Percentiles rank a stretch among this genome's conserved stretches.
Evolutionary conservation across 1,139 yeast genomes (phyloP).

Genomic region (Candida pseudoviswanathii): DNA sequence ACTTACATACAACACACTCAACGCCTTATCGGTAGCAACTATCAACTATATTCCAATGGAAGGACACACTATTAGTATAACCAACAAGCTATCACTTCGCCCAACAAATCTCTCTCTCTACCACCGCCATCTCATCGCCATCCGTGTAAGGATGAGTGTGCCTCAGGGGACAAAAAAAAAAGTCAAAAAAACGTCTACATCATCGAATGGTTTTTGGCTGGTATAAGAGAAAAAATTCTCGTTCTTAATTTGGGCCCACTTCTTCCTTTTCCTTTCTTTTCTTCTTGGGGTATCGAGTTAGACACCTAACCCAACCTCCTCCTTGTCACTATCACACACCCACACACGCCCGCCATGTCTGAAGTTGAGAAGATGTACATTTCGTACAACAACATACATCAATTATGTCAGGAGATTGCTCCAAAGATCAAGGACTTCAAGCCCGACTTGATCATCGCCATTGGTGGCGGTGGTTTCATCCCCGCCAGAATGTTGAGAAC

Average conservation of each 20-base stretch:
- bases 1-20: too few species aligned
- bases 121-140: not conserved
- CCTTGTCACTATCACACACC: too few species aligned
- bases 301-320: not conserved
- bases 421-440: constrained; percentile 66
- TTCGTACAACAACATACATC: constrained; percentile 90
- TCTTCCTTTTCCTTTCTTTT: constrained; percentile 9
- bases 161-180: not conserved
- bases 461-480: constrained; percentile 93
- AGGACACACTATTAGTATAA: not conserved
- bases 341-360: constrained; percentile 24
- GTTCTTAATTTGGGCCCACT: not conserved
- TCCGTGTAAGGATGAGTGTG: not conserved
- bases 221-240: constrained; percentile 3
- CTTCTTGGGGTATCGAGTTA: constrained; percentile 15
- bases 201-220: not conserved
- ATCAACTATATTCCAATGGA: not conserved
- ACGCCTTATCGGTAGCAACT: not conserved
- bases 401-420: constrained; percentile 87
- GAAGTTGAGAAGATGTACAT: constrained; percentile 68
- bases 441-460: constrained; percentile 89
- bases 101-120: not conserved
- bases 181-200: not conserved
- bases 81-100: not conserved
- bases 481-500: constrained; percentile 95